Conservation (phyloP, 192 early-diverging fungal species). For the Lobulomyces angularis region DNA sequence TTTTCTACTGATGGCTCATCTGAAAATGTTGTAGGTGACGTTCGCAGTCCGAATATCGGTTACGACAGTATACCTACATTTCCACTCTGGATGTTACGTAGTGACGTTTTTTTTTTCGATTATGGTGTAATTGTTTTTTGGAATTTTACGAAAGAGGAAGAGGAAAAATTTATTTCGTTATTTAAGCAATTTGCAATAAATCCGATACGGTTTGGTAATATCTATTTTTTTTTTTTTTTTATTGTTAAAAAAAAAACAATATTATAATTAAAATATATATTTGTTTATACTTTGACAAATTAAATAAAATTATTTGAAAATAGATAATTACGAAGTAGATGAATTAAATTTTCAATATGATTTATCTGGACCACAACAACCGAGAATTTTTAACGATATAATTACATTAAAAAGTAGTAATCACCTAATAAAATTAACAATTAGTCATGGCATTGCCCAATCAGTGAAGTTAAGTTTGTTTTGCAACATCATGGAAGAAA, state of each 20-base stretch:
- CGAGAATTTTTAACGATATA: conserved; percentile 76
- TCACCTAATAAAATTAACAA: conserved; percentile 3
- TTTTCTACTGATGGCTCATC: conserved; percentile 8
- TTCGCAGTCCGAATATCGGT: too few species aligned
- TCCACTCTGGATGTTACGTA: conserved; percentile 25
- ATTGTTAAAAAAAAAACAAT: too few species aligned
- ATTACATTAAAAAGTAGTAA: conserved; percentile 50
- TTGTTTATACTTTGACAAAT: too few species aligned
- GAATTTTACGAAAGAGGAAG: conserved; percentile 26
- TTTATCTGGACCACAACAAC: conserved; percentile 20
- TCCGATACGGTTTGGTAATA: too few species aligned
- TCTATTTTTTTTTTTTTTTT: too few species aligned
- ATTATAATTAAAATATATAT: too few species aligned
- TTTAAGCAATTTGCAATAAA: too few species aligned
- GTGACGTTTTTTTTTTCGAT: conserved; percentile 41
- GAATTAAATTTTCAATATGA: conserved; percentile 17
- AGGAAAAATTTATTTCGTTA: too few species aligned
- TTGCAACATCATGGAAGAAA: conserved; percentile 2
- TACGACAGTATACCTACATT: too few species aligned
- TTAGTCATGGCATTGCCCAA: conserved; percentile 1
- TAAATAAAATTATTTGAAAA: too few species aligned
- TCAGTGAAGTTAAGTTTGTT: conserved; percentile 1
- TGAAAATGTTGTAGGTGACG: conserved; percentile 4
- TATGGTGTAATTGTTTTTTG: conserved; percentile 39
- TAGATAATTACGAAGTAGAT: conserved; percentile 20